Conservation (phyloP, 2,329 filamentous ascomycete species). For the Herpotrichia juniperi region DNA sequence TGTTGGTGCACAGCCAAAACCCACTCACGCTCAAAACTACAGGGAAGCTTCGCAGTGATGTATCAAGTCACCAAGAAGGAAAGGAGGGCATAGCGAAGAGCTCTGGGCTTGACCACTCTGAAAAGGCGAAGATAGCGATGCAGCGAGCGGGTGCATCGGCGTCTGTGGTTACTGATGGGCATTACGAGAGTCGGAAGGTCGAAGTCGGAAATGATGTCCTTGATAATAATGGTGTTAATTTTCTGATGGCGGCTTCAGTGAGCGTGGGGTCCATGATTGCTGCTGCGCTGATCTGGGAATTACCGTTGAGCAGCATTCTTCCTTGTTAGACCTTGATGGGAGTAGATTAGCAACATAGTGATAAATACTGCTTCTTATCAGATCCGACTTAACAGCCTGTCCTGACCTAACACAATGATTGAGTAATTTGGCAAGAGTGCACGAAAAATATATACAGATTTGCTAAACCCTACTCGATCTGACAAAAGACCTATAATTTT, state of each 20-base stretch:
- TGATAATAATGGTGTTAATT: slow-evolving; percentile 95
- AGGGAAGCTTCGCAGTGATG: slow-evolving; percentile 42
- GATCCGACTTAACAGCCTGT: too few species aligned
- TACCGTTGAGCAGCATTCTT: slow-evolving; percentile 33
- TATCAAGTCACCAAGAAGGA: slow-evolving; percentile 49
- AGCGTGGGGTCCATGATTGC: slow-evolving; percentile 76
- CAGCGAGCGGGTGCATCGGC: slow-evolving; percentile 34
- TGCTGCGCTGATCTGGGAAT: slow-evolving; percentile 38
- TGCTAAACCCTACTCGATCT: too few species aligned
- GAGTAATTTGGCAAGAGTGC: too few species aligned
- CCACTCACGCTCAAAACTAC: slow-evolving; percentile 36
- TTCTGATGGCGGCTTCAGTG: slow-evolving; percentile 85
- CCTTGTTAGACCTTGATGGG: slow-evolving; percentile 12
- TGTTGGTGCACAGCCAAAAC: slow-evolving; percentile 46
- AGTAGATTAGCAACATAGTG: neutral
- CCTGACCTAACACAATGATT: too few species aligned
- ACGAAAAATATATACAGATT: too few species aligned
- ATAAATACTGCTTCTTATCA: neutral
- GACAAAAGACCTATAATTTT: too few species aligned
- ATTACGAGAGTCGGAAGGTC: slow-evolving; percentile 57
- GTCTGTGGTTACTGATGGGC: slow-evolving; percentile 33
- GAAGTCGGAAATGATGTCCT: slow-evolving; percentile 74
- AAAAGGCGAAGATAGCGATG: slow-evolving; percentile 39
- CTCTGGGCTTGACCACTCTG: slow-evolving; percentile 28
- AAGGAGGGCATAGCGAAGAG: slow-evolving; percentile 45